These are phyloP conservation scores for Gloeostereum incarnatum DNA, from an alignment of 768 basidiomycete species.

Conservation along the genomic window DNA sequence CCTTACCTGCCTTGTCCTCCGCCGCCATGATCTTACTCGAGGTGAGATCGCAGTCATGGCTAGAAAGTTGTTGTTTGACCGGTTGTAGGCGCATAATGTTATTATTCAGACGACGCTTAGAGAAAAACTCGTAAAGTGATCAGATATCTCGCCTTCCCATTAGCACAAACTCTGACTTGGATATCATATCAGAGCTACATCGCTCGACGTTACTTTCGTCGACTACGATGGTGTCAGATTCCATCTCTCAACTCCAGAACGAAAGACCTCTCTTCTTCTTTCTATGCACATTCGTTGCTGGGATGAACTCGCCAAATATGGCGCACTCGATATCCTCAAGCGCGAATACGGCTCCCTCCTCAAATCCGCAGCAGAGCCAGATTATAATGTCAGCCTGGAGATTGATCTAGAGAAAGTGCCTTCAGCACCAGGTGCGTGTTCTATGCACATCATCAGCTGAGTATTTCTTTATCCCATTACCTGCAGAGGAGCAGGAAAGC, in stretches of 20 bases:
- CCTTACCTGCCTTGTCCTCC: no score
- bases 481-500: conserved; percentile 64
- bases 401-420: conserved; percentile 87
- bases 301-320: conserved; percentile 85
- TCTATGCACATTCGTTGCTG: conserved; percentile 99
- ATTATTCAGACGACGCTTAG: conserved; percentile 86
- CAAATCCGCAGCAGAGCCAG: conserved; percentile 61
- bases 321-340: conserved; percentile 68
- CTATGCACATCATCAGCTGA: not conserved
- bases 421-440: conserved; percentile 57
- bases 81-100: conserved; percentile 90
- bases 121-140: conserved; percentile 80
- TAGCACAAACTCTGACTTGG: conserved; percentile 10
- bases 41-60: no score
- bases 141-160: not conserved
- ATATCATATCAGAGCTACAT: conserved; percentile 55
- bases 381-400: conserved; percentile 81
- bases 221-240: conserved; percentile 97
- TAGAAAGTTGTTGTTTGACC: no score
- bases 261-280: conserved; percentile 72
- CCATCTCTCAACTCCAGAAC: conserved; percentile 81
- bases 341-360: conserved; percentile 79
- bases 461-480: not conserved
- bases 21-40: no score
- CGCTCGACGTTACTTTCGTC: conserved; percentile 92